Base-by-base conservation (phyloP, 768 basidiomycete genomes). In the Mycena leptocephala region DNA sequence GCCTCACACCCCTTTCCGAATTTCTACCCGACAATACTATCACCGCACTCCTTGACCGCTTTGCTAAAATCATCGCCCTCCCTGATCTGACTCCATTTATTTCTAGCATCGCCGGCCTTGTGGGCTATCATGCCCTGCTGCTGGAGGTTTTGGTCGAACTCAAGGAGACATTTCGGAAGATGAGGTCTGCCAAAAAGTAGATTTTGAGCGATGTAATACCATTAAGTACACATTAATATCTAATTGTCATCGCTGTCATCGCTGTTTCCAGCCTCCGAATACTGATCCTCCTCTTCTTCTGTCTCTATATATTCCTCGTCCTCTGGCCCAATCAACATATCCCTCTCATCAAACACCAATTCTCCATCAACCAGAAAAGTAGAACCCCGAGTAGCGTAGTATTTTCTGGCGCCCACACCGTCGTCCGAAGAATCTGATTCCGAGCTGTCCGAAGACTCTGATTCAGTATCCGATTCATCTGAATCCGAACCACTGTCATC, bases 21-120 rank as follows among this genome's bases (percentile, higher is more conserved):
- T 70, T 70, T 22, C 58, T 70, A 3, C 69, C 69, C 30, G 58
- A 70, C 43, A 48, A 35, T 4, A 70, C 22, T 2, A 70, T 70
- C 28, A 43, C 20, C 7, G 2, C 11, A 5, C 33, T 70, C 2
- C 16, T 70, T 1, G 69, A 70, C 22, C 20, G 28, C 6, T 59
- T 70, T 35, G 20, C 69, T 1, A 43, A n/a, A 14, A 10, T 61
- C 20, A 9, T 33, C 30, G 10, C 41, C 3, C 2, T 46, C 2
- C 10, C 28, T 9, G 69, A 59, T 22, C 5, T 70, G 22, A 5
- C 18, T 22, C 13, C 6, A 7, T 18, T 39, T 28, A 28, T 68
- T 13, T 8, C 8, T 5, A n/a, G 39, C 5, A 22, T 69, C 5
- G 37, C 68, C 2, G 68, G 68, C 4, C 26, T 69, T 24, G 32